Conservation (phyloP, 495 filamentous ascomycete genomes). For the Penicillium ochrochloron region DNA sequence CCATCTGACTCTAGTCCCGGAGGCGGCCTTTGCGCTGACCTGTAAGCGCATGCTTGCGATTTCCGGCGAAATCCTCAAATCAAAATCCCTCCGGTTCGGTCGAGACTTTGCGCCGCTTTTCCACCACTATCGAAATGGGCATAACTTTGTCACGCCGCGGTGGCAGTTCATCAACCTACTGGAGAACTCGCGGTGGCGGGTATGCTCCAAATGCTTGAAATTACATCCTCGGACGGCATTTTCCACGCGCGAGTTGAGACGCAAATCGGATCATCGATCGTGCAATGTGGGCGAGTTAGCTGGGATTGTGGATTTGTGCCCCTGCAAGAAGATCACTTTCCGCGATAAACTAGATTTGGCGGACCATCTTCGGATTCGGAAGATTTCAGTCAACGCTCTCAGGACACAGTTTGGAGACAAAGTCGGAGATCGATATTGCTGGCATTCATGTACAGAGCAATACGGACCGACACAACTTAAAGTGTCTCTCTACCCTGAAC, state of each 20-base stretch:
- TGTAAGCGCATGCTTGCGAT: slow-evolving; percentile 50
- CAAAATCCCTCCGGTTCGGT: slow-evolving; percentile 46
- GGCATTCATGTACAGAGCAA: slow-evolving; percentile 51
- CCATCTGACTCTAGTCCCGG: slow-evolving; percentile 43
- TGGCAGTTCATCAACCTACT: slow-evolving; percentile 49
- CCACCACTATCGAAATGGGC: slow-evolving; percentile 49
- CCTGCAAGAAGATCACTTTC: slow-evolving; percentile 54
- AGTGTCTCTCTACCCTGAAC: slow-evolving; percentile 45
- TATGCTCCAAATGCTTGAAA: slow-evolving; percentile 52
- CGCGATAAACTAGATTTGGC: slow-evolving; percentile 47
- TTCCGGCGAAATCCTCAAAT: slow-evolving; percentile 39
- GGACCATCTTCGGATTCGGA: slow-evolving; percentile 40
- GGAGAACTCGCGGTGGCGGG: slow-evolving; percentile 46
- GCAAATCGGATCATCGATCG: slow-evolving; percentile 41
- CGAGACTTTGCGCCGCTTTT: slow-evolving; percentile 53
- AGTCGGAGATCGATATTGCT: slow-evolving; percentile 43
- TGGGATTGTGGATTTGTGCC: slow-evolving; percentile 52
- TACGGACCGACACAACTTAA: slow-evolving; percentile 47
- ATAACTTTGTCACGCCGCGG: slow-evolving; percentile 46
- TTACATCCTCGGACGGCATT: slow-evolving; percentile 48
- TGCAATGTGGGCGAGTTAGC: slow-evolving; percentile 49
- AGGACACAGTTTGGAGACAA: slow-evolving; percentile 37
- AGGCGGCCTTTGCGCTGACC: slow-evolving; percentile 49
- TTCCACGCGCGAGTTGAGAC: slow-evolving; percentile 40
- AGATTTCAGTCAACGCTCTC: slow-evolving; percentile 35